Evolutionary conservation across 305 asterid species (phyloP), one percentile per base, ranked within the genome.

Genomic region (Withania somnifera): DNA sequence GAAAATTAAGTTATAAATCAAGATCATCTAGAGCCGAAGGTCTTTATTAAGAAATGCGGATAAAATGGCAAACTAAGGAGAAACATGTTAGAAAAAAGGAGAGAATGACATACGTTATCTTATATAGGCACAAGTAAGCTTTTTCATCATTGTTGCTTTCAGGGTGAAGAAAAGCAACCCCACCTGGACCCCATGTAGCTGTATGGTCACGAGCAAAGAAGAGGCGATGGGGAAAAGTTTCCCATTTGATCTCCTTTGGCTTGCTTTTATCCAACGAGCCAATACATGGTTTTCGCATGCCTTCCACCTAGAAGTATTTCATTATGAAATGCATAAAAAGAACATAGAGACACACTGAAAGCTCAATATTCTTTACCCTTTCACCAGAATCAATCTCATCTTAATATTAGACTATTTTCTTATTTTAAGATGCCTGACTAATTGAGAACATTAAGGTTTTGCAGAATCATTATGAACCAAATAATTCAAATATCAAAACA

Each of bases 141-240:
- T 91, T 92, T 82, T 94, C 99, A 77, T 87, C 84, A 73, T 28
- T 66, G 85, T 85, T 87, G 85, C 92, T 88, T 82, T 85, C 86
- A 42, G 99, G 99, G 77, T 93, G 88, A 82, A 96, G 95, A 85
- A 96, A 96, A 83, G 99, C 98, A 86, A 93, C 98, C 79, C 99
- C 98, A 79, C 99, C 99, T 1, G 93, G 92, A 80, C 99, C 99
- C 99, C 99, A 96, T 9, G 98, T 91, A 51, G 82, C 83, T 1
- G 96, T 90, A 78, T 63, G 38, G 5, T 93, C 99, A 69, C 90
- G 94, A 86, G 85, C 99, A 81, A 94, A 96, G 90, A 93, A 94
- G 77, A 96, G 81, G 32, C 98, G 98, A 83, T 92, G 96, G 79
- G 95, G 97, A 82, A 90, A 87, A 60, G 88, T 87, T 87, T 89